Percentiles rank a stretch among this genome's conserved stretches.
Conservation (phyloP, 164 flowering plant genomes). For the Protea cynaroides region DNA sequence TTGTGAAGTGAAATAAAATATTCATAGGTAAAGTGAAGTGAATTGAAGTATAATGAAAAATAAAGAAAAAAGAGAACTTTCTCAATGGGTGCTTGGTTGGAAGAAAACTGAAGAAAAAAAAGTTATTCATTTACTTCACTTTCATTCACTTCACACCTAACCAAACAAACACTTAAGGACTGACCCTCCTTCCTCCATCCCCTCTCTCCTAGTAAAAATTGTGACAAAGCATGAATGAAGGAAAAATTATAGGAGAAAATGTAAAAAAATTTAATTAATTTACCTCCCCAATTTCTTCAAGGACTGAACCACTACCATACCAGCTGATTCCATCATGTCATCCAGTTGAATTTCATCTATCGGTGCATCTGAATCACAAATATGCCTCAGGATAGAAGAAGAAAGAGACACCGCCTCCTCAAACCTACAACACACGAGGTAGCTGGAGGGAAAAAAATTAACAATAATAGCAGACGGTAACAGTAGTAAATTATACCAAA, state of each 20-base stretch:
- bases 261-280: neutral
- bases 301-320: constrained; percentile 83
- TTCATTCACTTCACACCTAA: no score
- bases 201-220: neutral
- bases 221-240: neutral
- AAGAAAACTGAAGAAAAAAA: no score
- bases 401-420: constrained; percentile 55
- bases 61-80: no score
- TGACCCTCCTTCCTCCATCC: neutral
- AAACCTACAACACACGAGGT: constrained; percentile 65
- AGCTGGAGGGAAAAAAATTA: constrained; percentile 44
- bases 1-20: no score
- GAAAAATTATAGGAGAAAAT: neutral
- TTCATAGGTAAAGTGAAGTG: no score
- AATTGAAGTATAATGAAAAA: no score
- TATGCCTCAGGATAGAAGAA: constrained; percentile 39
- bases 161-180: no score
- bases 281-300: constrained; percentile 64
- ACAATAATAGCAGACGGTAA: no score
- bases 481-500: no score
- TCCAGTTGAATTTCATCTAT: constrained; percentile 20
- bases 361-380: constrained; percentile 15
- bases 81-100: no score
- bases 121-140: no score
- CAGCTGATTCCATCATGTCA: constrained; percentile 82